Evolutionary conservation across 2,329 filamentous ascomycete species (phyloP), one percentile per base, ranked within the genome.

Genomic region (Nigrograna mackinnonii): DNA sequence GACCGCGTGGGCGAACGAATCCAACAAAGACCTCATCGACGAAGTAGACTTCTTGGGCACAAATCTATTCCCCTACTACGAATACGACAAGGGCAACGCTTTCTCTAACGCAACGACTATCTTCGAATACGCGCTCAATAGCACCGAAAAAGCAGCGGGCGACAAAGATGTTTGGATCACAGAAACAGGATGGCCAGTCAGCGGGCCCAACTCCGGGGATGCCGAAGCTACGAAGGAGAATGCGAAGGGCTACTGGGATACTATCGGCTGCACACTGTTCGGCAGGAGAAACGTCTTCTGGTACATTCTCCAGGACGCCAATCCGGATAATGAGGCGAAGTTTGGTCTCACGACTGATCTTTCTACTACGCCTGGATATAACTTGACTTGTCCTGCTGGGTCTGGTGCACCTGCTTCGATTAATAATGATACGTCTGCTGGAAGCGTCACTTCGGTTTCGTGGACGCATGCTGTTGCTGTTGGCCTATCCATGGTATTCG

Each of bases 241-340:
- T 44, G 60, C 62, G 3, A 49, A 54, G 36, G 45, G 44, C 33
- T 68, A 62, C 54, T 68, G 63, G 63, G 53, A 60, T 37, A 49
- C 57, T 6, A 53, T 68, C n/a, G 64, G 60, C 6, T 68, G 64
- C 50, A 44, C 58, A 20, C 42, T 64, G 9, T 67, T 68, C 35
- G 58, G 58, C 41, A 55, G 55, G 50, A 50, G 41, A 43, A 62
- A 67, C 47, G 56, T 60, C 24, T 69, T 60, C 50, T 69, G 63
- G 62, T 69, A 68, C 50, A 61, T 57, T 5, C 55, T 67, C 4
- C 55, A 55, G 6, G 64, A 68, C 38, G 56, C 60, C 37, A 82
- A 82, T 73, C 75, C 78, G 37, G 78, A 74, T 62, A 81, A 82
- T 73, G 58, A 73, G 60, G 73, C 78, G 69, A 79, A 80, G 72